Conservation (phyloP, 805 yeast species). For the Barnettozyma populi region DNA sequence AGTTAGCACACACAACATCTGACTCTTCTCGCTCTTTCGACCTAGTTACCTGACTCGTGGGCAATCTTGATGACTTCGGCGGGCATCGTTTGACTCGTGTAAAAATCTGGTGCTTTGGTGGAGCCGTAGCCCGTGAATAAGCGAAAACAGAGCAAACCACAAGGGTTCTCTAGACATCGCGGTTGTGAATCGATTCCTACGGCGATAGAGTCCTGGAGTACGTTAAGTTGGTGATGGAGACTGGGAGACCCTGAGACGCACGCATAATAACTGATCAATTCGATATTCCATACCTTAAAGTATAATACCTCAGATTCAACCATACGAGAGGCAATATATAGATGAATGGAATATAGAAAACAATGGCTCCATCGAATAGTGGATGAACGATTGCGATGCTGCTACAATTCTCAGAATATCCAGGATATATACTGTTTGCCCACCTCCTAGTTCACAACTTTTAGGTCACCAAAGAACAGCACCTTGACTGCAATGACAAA, state of each 20-base stretch:
- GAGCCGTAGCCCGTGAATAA: not conserved
- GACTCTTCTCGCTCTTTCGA: not conserved
- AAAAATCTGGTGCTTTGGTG: no score
- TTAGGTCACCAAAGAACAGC: conserved; percentile 48
- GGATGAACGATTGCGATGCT: no score
- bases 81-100: not conserved
- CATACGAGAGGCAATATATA: no score
- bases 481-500: conserved; percentile 63
- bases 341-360: no score
- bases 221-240: no score
- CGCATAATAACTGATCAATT: no score
- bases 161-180: not conserved
- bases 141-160: not conserved
- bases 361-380: no score
- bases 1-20: not conserved
- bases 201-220: not conserved
- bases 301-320: no score
- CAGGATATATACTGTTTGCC: no score
- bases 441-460: conserved; percentile 16
- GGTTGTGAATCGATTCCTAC: not conserved
- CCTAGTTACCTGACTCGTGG: not conserved
- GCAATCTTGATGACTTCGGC: not conserved
- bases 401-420: no score
- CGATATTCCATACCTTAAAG: no score
- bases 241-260: no score